Evolutionary conservation across 495 filamentous ascomycete species (phyloP).

Genomic region (Xylaria bambusicola): DNA sequence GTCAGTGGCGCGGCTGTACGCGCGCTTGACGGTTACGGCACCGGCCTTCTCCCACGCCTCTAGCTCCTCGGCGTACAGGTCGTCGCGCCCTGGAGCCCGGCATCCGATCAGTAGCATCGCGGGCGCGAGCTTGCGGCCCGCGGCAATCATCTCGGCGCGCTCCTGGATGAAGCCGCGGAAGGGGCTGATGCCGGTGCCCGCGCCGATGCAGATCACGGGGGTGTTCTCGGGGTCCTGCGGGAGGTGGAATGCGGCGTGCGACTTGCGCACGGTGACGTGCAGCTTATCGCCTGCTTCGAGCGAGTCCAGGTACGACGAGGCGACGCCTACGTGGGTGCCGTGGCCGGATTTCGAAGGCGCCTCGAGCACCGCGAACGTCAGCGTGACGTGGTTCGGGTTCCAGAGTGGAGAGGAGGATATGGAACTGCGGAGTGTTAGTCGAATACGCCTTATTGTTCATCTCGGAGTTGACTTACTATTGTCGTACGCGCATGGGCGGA

Average conservation of each 20-base stretch:
- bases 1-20: slow-evolving; percentile 49
- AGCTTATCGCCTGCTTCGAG: slow-evolving; percentile 62
- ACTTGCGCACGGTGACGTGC: slow-evolving; percentile 61
- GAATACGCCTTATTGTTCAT: background rate
- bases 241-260: slow-evolving; percentile 65
- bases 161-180: slow-evolving; percentile 74
- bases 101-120: slow-evolving; percentile 69
- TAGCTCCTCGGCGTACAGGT: slow-evolving; percentile 63
- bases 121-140: slow-evolving; percentile 54
- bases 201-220: slow-evolving; percentile 66
- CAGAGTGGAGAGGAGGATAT: slow-evolving; percentile 73
- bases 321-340: slow-evolving; percentile 55
- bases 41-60: slow-evolving; percentile 58
- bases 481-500: slow-evolving; percentile 71
- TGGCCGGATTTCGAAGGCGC: slow-evolving; percentile 54
- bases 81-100: slow-evolving; percentile 57
- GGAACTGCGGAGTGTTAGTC: slow-evolving; percentile 41
- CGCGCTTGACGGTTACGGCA: slow-evolving; percentile 59
- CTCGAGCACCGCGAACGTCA: slow-evolving; percentile 69
- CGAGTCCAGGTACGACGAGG: slow-evolving; percentile 61
- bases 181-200: slow-evolving; percentile 61
- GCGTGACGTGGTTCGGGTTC: slow-evolving; percentile 58
- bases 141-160: slow-evolving; percentile 56
- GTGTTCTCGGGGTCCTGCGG: slow-evolving; percentile 59
- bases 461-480: slow-evolving; percentile 51